phyloP scores from a whole-genome alignment of 345 rosid species.

The Salix caprea region DNA sequence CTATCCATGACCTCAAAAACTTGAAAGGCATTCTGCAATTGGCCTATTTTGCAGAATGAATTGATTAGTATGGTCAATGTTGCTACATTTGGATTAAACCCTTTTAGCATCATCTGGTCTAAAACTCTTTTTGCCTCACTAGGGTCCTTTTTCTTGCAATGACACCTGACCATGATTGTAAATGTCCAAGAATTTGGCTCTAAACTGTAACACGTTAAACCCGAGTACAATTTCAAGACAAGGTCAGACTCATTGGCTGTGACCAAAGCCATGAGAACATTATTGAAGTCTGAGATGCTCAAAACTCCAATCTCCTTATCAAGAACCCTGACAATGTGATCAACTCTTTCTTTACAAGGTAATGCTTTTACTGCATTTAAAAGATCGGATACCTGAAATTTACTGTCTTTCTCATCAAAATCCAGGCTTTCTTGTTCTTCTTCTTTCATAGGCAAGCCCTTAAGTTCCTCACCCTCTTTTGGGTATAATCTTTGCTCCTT shows the following conservation, averaged over 20 bases:
- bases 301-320: constrained; percentile 14
- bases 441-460: constrained; percentile 1
- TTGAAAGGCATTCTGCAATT: constrained; percentile 41
- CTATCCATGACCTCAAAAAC: constrained; percentile 39
- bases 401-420: background rate
- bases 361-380: constrained; percentile 20
- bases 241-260: constrained; percentile 30
- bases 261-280: constrained; percentile 36
- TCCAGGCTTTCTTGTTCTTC: constrained; percentile 4
- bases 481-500: background rate
- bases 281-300: constrained; percentile 32
- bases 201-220: constrained; percentile 24
- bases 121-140: constrained; percentile 41
- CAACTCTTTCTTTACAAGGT: constrained; percentile 16
- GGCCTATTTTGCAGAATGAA: constrained; percentile 45
- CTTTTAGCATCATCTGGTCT: constrained; percentile 38
- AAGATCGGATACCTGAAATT: constrained; percentile 12
- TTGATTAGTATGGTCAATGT: constrained; percentile 38
- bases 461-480: background rate
- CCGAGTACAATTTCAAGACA: constrained; percentile 31
- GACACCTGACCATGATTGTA: constrained; percentile 39
- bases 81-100: constrained; percentile 36
- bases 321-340: constrained; percentile 20
- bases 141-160: constrained; percentile 37
- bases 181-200: constrained; percentile 41